Evolutionary conservation across 2,329 filamentous ascomycete genomes (phyloP).

Genomic region (Curvularia spicifera): DNA sequence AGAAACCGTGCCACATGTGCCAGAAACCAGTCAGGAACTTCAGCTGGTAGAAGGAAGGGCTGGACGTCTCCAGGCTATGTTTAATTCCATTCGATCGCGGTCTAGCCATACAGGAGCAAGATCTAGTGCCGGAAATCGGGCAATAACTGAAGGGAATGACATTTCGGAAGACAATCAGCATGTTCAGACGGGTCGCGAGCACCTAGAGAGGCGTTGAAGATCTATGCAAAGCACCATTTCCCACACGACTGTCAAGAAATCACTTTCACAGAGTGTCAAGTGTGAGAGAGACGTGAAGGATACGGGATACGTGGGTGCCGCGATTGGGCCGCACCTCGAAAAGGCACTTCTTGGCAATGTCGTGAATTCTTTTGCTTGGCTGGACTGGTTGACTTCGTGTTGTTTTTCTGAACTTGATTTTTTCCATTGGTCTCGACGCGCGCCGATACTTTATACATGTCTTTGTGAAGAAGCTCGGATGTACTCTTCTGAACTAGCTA

Average conservation of each 20-base stretch:
- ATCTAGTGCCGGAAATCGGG: neutral
- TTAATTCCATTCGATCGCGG: neutral
- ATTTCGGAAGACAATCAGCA: neutral
- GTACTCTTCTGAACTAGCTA: neutral
- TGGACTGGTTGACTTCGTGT: neutral
- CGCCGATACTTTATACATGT: neutral
- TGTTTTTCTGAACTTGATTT: neutral
- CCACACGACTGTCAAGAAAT: neutral
- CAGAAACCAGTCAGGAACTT: neutral
- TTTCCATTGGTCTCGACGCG: neutral
- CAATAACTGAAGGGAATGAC: neutral
- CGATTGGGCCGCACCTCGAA: neutral
- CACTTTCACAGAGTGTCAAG: neutral
- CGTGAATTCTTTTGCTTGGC: neutral
- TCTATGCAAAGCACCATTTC: neutral
- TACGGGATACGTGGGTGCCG: neutral
- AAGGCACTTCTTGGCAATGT: neutral
- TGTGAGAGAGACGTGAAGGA: neutral
- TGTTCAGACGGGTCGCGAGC: neutral
- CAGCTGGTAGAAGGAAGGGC: neutral
- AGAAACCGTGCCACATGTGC: neutral
- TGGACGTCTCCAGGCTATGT: neutral
- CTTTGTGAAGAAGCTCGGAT: neutral
- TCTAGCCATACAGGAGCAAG: neutral
- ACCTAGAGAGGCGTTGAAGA: neutral